A percentile compares a stretch with the other conserved stretches of the same genome.
Conservation (phyloP, 495 filamentous ascomycete genomes). For the Patellaria atrata region DNA sequence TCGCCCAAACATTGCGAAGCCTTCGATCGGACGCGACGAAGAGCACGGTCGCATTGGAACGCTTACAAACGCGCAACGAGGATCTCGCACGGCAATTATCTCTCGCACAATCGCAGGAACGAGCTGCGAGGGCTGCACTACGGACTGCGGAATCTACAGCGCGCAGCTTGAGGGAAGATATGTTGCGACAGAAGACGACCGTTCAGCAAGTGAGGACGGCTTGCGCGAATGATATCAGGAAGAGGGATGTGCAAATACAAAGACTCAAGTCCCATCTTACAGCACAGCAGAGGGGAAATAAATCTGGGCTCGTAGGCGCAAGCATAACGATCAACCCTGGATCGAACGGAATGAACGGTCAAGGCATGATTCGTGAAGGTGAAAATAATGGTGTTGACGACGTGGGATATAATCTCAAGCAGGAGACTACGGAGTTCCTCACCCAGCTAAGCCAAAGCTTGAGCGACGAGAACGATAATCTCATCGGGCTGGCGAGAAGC, state of each 20-base stretch:
- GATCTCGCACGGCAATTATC: slow-evolving; percentile 65
- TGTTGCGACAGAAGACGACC: slow-evolving; percentile 57
- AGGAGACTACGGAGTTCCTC: slow-evolving; percentile 85
- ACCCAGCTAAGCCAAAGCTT: slow-evolving; percentile 75
- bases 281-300: slow-evolving; percentile 32
- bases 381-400: slow-evolving; percentile 37
- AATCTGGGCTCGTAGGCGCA: slow-evolving; percentile 33
- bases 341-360: slow-evolving; percentile 28
- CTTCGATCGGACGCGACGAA: slow-evolving; percentile 47
- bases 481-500: slow-evolving; percentile 57
- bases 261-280: slow-evolving; percentile 69
- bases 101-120: slow-evolving; percentile 57
- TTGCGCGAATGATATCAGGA: slow-evolving; percentile 84
- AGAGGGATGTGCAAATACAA: slow-evolving; percentile 78
- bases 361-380: slow-evolving; percentile 17
- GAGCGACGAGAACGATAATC: slow-evolving; percentile 83
- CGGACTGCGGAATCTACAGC: slow-evolving; percentile 55
- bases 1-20: slow-evolving; percentile 64
- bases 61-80: slow-evolving; percentile 50
- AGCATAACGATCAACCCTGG: slow-evolving; percentile 40
- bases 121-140: slow-evolving; percentile 51
- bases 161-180: slow-evolving; percentile 62
- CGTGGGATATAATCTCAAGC: slow-evolving; percentile 56
- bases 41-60: slow-evolving; percentile 26
- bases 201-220: slow-evolving; percentile 70